phyloP scores from a whole-genome alignment of 306 rosid genomes.

The Dryas alaskensis region DNA sequence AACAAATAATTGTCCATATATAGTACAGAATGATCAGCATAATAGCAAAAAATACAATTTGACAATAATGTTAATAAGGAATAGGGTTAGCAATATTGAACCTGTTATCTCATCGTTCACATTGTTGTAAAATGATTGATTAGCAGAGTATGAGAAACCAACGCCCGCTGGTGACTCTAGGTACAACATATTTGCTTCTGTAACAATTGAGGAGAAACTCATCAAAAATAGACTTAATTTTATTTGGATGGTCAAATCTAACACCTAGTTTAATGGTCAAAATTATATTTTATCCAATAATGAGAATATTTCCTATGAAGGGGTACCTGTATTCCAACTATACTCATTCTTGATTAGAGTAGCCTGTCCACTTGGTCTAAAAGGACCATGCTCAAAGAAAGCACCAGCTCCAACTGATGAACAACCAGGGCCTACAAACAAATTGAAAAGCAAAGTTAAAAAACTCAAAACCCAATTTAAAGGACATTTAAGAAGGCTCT shows the following conservation, averaged over 20 bases:
- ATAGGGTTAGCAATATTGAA: not conserved
- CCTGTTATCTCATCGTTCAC: constrained; percentile 39
- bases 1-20: not conserved
- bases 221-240: no score
- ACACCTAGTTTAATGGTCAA: no score
- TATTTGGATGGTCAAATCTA: no score
- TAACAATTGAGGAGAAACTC: not conserved
- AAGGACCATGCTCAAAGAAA: constrained; percentile 41
- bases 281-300: no score
- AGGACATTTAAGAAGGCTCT: no score
- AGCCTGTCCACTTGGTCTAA: constrained; percentile 13
- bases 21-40: no score
- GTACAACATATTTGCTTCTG: constrained; percentile 45
- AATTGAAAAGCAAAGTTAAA: not conserved
- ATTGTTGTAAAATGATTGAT: constrained; percentile 27
- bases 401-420: constrained; percentile 37
- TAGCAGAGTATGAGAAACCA: constrained; percentile 44
- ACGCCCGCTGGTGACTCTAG: constrained; percentile 50
- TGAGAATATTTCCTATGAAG: no score
- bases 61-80: no score
- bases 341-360: constrained; percentile 21
- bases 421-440: constrained; percentile 35
- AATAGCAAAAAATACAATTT: no score
- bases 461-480: no score
- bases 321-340: constrained; percentile 43